A percentile compares a stretch with the other conserved stretches of the same genome.
phyloP scores from a whole-genome alignment of 225 moss, liverwort and hornwort genomes.

The Pseudoscleropodium purum region DNA sequence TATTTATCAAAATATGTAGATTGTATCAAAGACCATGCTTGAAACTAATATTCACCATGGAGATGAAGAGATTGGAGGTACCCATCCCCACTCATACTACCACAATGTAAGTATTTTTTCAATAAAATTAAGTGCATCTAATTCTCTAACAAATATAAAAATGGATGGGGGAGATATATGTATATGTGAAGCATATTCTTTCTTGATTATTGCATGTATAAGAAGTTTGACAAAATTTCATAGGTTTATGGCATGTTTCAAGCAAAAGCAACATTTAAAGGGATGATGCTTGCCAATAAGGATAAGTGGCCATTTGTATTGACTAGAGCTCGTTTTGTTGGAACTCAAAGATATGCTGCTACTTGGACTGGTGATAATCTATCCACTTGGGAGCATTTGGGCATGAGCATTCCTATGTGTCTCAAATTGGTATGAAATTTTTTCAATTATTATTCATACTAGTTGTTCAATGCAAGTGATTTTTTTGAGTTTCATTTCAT shows the following conservation, averaged over 20 bases:
- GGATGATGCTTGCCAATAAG: conserved; percentile 72
- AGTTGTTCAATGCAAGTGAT: neutral
- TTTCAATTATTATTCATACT: neutral
- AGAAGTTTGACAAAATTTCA: neutral
- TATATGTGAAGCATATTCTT: neutral
- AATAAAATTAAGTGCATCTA: neutral
- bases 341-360: conserved; percentile 76
- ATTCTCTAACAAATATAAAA: neutral
- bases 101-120: conserved; percentile 57
- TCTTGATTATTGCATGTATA: neutral
- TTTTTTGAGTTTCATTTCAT: neutral
- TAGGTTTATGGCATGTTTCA: conserved; percentile 88
- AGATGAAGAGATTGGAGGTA: conserved; percentile 69
- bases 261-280: conserved; percentile 74
- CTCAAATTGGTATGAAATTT: conserved; percentile 57
- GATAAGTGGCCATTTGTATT: conserved; percentile 77
- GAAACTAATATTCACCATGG: conserved; percentile 67
- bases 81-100: conserved; percentile 59
- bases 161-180: neutral
- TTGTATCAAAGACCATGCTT: conserved; percentile 83
- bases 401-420: conserved; percentile 85
- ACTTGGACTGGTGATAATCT: conserved; percentile 92
- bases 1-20: conserved; percentile 19
- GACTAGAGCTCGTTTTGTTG: conserved; percentile 69
- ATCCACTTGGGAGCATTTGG: conserved; percentile 80